A percentile compares a stretch with the other conserved stretches of the same genome.
These are phyloP conservation scores for Dictyostelium capitatum DNA, from an alignment of 78 protist genomes.

Conservation along the genomic window DNA sequence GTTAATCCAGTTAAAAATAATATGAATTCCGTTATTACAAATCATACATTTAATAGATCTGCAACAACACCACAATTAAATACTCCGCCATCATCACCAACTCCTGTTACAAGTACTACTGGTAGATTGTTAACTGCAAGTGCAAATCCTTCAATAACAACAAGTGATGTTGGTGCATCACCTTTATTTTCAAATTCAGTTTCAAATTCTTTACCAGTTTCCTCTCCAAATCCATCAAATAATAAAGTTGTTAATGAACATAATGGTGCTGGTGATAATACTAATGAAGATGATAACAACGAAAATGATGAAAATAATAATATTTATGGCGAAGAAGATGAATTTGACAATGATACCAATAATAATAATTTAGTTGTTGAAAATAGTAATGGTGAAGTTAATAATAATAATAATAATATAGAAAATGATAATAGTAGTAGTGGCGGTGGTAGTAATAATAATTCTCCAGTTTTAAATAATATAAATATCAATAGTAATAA, in stretches of 20 bases:
- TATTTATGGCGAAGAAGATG: background rate
- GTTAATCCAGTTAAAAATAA: slow-evolving; percentile 21
- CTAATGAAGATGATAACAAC: background rate
- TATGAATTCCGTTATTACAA: slow-evolving; percentile 13
- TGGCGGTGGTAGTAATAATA: no score
- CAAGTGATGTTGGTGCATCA: background rate
- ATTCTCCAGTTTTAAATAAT: no score
- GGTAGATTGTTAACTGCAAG: background rate
- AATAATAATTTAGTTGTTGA: background rate
- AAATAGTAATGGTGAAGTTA: background rate
- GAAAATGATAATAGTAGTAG: background rate
- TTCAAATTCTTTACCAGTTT: slow-evolving; percentile 1
- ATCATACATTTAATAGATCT: slow-evolving; percentile 22
- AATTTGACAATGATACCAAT: background rate
- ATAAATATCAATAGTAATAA: no score
- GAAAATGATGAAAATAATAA: background rate
- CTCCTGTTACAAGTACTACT: background rate
- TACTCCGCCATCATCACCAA: background rate
- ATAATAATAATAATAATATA: slow-evolving; percentile 19
- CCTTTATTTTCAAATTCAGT: slow-evolving; percentile 22
- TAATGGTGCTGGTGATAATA: background rate
- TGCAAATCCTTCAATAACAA: no score
- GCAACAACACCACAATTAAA: background rate
- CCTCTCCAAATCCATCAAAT: slow-evolving; percentile 6
- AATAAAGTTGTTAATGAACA: background rate